Evolutionary conservation across 208 protist genomes (phyloP).

Genomic region (Leishmania tropica): DNA sequence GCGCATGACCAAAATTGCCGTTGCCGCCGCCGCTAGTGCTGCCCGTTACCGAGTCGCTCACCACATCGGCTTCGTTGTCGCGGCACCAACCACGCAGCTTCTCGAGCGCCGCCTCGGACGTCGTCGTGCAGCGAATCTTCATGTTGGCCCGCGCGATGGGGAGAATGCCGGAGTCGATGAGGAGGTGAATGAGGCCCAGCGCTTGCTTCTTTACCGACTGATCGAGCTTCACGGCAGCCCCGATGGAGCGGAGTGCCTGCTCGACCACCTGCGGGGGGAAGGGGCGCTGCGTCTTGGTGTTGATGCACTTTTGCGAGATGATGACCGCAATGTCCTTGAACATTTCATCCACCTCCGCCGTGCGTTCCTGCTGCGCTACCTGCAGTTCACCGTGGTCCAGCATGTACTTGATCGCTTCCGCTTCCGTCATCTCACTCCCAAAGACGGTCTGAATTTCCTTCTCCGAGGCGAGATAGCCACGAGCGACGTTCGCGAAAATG

Average conservation of each 20-base stretch:
- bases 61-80: conserved; percentile 50
- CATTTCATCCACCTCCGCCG: conserved; percentile 90
- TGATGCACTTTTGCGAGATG: conserved; percentile 96
- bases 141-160: conserved; percentile 95
- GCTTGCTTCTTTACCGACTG: conserved; percentile 94
- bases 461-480: conserved; percentile 76
- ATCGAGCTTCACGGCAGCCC: conserved; percentile 91
- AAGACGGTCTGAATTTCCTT: conserved; percentile 84
- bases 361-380: conserved; percentile 97
- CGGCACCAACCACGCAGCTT: conserved; percentile 64
- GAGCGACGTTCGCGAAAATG: conserved; percentile 88
- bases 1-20: conserved; percentile 20
- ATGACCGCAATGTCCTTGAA: conserved; percentile 97
- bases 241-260: conserved; percentile 93
- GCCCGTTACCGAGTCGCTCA: conserved; percentile 17
- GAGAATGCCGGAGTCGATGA: conserved; percentile 86
- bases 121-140: conserved; percentile 85
- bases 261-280: conserved; percentile 94
- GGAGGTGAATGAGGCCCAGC: conserved; percentile 91
- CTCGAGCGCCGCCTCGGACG: conserved; percentile 40
- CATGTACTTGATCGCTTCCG: conserved; percentile 90
- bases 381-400: conserved; percentile 97
- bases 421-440: conserved; percentile 57
- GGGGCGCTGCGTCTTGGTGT: conserved; percentile 90
- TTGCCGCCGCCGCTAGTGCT: background rate